Conservation (phyloP, 805 yeast species). For the Ogataea methanolica region DNA sequence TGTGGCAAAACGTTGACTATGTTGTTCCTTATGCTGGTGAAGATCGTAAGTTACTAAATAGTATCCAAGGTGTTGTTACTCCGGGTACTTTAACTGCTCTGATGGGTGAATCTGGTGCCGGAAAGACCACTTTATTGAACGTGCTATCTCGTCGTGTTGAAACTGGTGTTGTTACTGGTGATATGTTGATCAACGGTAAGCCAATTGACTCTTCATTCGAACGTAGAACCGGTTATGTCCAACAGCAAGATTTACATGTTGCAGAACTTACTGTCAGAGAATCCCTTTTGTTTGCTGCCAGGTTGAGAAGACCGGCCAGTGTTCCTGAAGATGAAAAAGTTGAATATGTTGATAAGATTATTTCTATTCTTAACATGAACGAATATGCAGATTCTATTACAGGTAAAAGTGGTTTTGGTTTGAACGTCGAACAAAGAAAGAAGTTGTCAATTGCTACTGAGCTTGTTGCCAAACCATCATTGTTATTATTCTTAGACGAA, state of each 20-base stretch:
- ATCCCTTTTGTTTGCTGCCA: conserved; percentile 29
- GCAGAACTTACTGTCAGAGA: conserved; percentile 43
- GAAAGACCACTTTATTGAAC: conserved; percentile 46
- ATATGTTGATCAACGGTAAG: too few relatives aligned
- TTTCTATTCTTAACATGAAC: conserved; percentile 35
- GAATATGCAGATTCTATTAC: conserved; percentile 46
- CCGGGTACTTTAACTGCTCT: conserved; percentile 41
- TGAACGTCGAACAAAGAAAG: conserved; percentile 40
- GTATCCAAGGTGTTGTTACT: conserved; percentile 25
- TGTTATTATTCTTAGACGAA: conserved; percentile 42
- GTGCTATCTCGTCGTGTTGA: conserved; percentile 40
- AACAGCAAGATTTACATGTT: conserved; percentile 47
- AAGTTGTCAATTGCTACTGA: conserved; percentile 43
- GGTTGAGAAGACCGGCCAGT: conserved; percentile 29
- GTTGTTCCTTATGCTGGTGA: conserved; percentile 28
- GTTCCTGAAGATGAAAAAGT: conserved; percentile 36
- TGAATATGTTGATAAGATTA: conserved; percentile 38
- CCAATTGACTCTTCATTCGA: not conserved
- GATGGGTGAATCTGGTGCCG: conserved; percentile 47
- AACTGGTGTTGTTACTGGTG: conserved; percentile 41
- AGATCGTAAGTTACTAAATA: conserved; percentile 32
- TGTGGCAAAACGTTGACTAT: conserved; percentile 61
- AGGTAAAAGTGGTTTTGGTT: conserved; percentile 34
- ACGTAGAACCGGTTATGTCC: conserved; percentile 46
- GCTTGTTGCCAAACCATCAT: conserved; percentile 42